Percentiles rank a stretch among this genome's conserved stretches.
Conservation (phyloP, 768 basidiomycete genomes). For the Baorangia bicolor region DNA sequence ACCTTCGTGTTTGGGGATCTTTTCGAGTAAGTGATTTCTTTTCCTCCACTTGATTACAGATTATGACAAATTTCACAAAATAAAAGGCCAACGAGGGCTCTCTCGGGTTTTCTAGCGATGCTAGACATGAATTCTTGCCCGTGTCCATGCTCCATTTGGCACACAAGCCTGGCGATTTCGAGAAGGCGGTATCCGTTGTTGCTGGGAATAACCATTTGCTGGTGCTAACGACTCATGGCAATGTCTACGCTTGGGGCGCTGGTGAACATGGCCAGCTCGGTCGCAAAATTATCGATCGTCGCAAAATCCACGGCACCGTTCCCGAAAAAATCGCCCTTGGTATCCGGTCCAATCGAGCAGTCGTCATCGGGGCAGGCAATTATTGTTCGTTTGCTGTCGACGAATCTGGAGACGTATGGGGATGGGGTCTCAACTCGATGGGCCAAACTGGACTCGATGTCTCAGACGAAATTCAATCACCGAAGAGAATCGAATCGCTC, state of each 20-base stretch:
- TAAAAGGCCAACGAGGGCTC: conserved; percentile 71
- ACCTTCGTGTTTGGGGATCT: conserved; percentile 84
- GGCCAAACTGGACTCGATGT: conserved; percentile 72
- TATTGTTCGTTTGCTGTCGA: conserved; percentile 92
- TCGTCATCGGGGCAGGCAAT: conserved; percentile 74
- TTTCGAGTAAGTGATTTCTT: conserved; percentile 66
- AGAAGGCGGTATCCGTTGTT: conserved; percentile 72
- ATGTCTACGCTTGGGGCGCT: conserved; percentile 87
- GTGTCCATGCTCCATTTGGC: conserved; percentile 55
- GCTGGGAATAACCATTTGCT: conserved; percentile 89
- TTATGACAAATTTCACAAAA: conserved; percentile 6
- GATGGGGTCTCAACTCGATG: conserved; percentile 94
- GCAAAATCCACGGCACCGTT: conserved; percentile 84
- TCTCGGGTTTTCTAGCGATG: conserved; percentile 76
- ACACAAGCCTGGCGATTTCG: conserved; percentile 61
- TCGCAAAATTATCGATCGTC: conserved; percentile 82
- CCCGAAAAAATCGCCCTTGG: conserved; percentile 87
- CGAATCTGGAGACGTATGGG: conserved; percentile 80
- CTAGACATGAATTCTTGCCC: conserved; percentile 67
- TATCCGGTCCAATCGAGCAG: conserved; percentile 58
- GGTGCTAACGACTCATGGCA: conserved; percentile 84
- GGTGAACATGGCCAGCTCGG: conserved; percentile 92
- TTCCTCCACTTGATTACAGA: neutral
- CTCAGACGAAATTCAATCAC: conserved; percentile 55
- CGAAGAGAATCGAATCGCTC: conserved; percentile 62